phyloP scores from a whole-genome alignment of 2,329 filamentous ascomycete species.

The Emergomyces pasteurianus region DNA sequence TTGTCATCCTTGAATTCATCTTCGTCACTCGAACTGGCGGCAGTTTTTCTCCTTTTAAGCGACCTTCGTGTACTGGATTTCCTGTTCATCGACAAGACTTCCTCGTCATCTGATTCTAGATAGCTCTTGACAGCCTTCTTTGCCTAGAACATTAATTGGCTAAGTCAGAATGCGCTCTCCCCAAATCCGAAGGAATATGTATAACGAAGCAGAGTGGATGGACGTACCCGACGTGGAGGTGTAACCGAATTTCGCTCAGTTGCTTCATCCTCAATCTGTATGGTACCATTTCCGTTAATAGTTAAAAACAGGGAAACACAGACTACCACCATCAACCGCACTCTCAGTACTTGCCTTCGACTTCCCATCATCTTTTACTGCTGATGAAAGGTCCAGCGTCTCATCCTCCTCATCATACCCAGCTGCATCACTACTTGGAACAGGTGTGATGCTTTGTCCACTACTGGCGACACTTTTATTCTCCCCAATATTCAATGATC shows the following conservation, averaged over 20 bases:
- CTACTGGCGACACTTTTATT: conserved; percentile 32
- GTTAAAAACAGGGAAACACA: conserved; percentile 31
- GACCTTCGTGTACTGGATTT: conserved; percentile 33
- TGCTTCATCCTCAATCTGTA: conserved; percentile 31
- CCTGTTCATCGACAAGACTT: conserved; percentile 52
- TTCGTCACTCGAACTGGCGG: conserved; percentile 56
- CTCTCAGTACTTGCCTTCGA: conserved; percentile 35
- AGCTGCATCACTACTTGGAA: conserved; percentile 66
- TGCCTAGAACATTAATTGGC: conserved; percentile 29
- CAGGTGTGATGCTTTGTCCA: conserved; percentile 50
- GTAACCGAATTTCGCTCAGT: conserved; percentile 47
- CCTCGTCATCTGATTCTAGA: conserved; percentile 63
- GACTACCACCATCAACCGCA: conserved; percentile 40
- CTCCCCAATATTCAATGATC: conserved; percentile 36
- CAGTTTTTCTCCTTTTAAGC: conserved; percentile 49
- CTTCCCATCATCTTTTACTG: conserved; percentile 1
- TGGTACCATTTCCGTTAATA: conserved; percentile 29
- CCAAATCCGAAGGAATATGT: neutral
- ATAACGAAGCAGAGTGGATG: neutral
- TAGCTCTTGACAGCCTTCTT: conserved; percentile 61
- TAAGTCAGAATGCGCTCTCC: neutral
- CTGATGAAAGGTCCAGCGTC: conserved; percentile 19
- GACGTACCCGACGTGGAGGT: conserved; percentile 62
- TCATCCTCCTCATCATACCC: conserved; percentile 55
- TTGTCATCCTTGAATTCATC: conserved; percentile 52